These are phyloP conservation scores for Amanita fuliginea DNA, from an alignment of 768 basidiomycete species.

Conservation along the genomic window DNA sequence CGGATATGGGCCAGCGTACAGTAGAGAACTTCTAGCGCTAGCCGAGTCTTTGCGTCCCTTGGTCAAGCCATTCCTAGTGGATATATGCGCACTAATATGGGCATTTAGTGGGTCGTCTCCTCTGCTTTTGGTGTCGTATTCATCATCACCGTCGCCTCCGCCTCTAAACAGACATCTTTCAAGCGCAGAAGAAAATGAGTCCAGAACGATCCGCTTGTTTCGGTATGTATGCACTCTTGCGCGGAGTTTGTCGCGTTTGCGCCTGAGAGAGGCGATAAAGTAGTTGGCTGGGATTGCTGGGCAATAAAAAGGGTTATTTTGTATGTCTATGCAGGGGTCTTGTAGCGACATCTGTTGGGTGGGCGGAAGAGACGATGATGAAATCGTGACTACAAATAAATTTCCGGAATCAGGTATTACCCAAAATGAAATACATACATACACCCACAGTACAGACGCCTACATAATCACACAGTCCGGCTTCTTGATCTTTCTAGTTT, in stretches of 20 bases:
- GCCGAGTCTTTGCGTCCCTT: not conserved
- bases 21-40: not conserved
- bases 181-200: constrained; percentile 23
- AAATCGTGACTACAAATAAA: not conserved
- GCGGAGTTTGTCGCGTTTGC: constrained; percentile 12
- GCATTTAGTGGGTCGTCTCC: not conserved
- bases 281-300: constrained; percentile 34
- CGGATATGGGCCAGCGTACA: not conserved
- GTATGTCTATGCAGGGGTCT: constrained; percentile 22
- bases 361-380: not conserved
- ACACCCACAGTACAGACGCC: not conserved
- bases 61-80: not conserved
- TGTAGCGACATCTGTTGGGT: not conserved
- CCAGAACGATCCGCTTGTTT: constrained; percentile 10
- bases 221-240: constrained; percentile 7
- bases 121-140: constrained; percentile 3
- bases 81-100: not conserved
- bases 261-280: constrained; percentile 36
- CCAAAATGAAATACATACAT: not conserved
- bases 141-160: constrained; percentile 11
- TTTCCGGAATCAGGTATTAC: not conserved
- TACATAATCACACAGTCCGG: constrained; percentile 54
- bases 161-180: constrained; percentile 16
- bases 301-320: constrained; percentile 51
- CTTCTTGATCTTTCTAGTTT: constrained; percentile 28